Conservation (phyloP, 129 eudicot genomes). For the Deinandra increscens region DNA sequence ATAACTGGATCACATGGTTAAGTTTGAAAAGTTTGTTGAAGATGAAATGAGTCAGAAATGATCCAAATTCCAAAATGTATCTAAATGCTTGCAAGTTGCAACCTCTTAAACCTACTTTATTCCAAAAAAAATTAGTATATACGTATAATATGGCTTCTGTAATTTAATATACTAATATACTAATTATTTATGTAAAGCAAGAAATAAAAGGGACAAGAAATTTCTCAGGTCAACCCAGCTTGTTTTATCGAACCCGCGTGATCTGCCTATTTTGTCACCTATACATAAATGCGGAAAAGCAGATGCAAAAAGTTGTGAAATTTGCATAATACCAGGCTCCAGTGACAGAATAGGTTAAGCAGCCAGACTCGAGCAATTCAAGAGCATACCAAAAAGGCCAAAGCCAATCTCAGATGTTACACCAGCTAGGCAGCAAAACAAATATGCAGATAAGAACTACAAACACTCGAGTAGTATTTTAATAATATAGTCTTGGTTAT, state of each 20-base stretch:
- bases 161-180: neutral
- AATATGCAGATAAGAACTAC: neutral
- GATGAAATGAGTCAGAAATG: neutral
- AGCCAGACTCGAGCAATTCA: neutral
- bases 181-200: neutral
- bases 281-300: constrained; percentile 6
- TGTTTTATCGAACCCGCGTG: neutral
- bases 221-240: neutral
- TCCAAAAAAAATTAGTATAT: neutral
- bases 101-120: neutral
- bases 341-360: constrained; percentile 1
- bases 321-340: constrained; percentile 5
- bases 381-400: constrained; percentile 6
- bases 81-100: neutral
- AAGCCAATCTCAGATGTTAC: constrained; percentile 7
- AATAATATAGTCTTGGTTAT: neutral
- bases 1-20: neutral
- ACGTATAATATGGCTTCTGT: neutral
- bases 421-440: constrained; percentile 12
- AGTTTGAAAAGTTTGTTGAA: neutral
- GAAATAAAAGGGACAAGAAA: neutral
- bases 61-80: neutral
- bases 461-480: neutral
- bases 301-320: neutral
- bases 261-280: neutral